A percentile compares a stretch with the other conserved stretches of the same genome.
Evolutionary conservation across 306 rosid species (phyloP).

Genomic region (Casuarina glauca): DNA sequence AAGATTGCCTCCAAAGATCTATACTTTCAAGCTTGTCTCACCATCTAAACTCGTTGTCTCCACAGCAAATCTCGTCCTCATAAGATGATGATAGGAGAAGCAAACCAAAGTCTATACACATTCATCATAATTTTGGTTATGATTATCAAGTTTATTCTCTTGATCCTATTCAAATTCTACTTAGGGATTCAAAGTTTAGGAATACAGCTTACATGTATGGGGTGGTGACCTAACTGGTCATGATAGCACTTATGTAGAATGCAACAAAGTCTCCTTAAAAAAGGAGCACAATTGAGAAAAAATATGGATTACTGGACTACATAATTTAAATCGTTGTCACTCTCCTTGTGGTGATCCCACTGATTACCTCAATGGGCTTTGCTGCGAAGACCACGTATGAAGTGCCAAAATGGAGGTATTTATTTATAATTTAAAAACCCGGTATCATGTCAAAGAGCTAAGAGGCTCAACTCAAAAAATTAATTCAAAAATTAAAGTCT

Average conservation of each 20-base stretch:
- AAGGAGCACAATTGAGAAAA: constrained; percentile 83
- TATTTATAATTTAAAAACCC: constrained; percentile 37
- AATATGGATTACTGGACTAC: constrained; percentile 55
- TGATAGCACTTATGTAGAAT: constrained; percentile 97
- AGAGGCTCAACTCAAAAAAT: no score
- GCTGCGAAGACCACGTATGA: constrained; percentile 54
- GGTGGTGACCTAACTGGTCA: constrained; percentile 90
- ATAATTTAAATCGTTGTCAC: constrained; percentile 83
- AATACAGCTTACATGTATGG: constrained; percentile 83
- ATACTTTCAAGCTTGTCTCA: no score
- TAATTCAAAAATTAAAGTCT: no score
- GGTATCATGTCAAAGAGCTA: no score
- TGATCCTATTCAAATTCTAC: constrained; percentile 90
- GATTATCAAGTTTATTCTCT: constrained; percentile 75
- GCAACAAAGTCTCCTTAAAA: constrained; percentile 91
- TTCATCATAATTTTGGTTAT: constrained; percentile 79
- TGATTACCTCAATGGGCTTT: constrained; percentile 80
- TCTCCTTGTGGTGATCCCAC: constrained; percentile 73
- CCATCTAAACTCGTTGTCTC: constrained; percentile 19
- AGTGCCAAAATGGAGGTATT: constrained; percentile 63
- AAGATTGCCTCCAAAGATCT: no score
- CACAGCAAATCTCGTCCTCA: constrained; percentile 28
- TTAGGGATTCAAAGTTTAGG: constrained; percentile 95
- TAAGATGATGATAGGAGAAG: constrained; percentile 44
- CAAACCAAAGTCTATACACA: constrained; percentile 84